A percentile compares a stretch with the other conserved stretches of the same genome.
Evolutionary conservation across 108 stramenopile genomes (phyloP).

Genomic region (Cyclostephanos tholiformis): DNA sequence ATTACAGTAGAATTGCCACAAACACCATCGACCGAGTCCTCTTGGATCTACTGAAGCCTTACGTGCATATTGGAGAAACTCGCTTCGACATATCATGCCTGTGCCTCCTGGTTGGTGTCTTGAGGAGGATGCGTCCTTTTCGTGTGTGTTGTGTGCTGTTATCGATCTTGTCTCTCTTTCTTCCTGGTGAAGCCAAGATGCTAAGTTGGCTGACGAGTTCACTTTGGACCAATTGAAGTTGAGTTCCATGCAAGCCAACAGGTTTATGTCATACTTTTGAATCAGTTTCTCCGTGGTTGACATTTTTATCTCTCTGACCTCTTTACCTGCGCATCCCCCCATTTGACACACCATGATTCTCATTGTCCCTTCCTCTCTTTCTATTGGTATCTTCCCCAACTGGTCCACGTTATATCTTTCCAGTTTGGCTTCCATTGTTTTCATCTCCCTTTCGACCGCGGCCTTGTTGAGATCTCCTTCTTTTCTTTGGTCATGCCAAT

Average conservation of each 20-base stretch:
- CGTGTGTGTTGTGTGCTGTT: neutral
- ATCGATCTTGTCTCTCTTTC: neutral
- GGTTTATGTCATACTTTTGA: neutral
- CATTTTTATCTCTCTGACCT: neutral
- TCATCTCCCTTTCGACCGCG: too few species aligned
- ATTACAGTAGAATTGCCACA: neutral
- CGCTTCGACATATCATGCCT: neutral
- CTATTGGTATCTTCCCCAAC: too few species aligned
- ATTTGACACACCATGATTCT: neutral
- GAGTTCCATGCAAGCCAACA: neutral
- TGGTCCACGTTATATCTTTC: too few species aligned
- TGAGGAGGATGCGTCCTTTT: neutral
- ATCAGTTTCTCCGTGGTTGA: neutral
- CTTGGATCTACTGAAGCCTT: neutral
- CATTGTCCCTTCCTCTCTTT: neutral
- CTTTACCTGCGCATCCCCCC: neutral
- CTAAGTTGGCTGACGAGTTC: neutral
- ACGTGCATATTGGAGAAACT: neutral
- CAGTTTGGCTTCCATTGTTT: too few species aligned
- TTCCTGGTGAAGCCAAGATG: neutral
- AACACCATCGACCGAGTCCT: neutral
- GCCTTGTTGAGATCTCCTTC: too few species aligned
- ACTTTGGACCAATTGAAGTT: neutral
- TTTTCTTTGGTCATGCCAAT: too few species aligned
- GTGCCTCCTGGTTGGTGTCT: neutral